Percentiles rank a stretch among this genome's conserved stretches.
These are phyloP conservation scores for Rhododendron griersonianum DNA, from an alignment of 148 eudicot genomes.

Conservation along the genomic window DNA sequence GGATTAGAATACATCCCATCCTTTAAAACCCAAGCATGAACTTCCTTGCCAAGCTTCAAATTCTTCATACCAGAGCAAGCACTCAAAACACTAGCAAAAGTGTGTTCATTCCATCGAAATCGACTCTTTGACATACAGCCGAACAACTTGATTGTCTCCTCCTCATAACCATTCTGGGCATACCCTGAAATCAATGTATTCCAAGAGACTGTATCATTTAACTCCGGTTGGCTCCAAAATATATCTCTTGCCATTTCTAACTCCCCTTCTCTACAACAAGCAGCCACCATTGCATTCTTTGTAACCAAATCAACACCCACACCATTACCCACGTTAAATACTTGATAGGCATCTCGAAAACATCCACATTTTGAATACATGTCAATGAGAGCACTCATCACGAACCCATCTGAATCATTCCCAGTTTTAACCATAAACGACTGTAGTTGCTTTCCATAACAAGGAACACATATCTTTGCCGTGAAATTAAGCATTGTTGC, in stretches of 20 bases:
- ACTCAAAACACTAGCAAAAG: slow-evolving; percentile 58
- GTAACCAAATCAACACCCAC: slow-evolving; percentile 47
- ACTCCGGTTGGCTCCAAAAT: slow-evolving; percentile 50
- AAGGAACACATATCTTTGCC: slow-evolving; percentile 37
- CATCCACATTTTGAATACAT: slow-evolving; percentile 87
- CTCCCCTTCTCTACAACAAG: slow-evolving; percentile 74
- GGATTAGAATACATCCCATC: slow-evolving; percentile 44
- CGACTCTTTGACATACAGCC: slow-evolving; percentile 45
- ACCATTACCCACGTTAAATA: slow-evolving; percentile 28
- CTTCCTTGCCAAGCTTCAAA: slow-evolving; percentile 64
- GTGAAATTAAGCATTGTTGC: slow-evolving; percentile 67
- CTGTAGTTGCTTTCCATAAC: slow-evolving; percentile 65
- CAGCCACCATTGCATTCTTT: slow-evolving; percentile 77
- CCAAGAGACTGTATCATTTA: slow-evolving; percentile 76
- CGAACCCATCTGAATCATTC: slow-evolving; percentile 44
- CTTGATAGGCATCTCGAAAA: slow-evolving; percentile 49
- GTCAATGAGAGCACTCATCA: slow-evolving; percentile 65
- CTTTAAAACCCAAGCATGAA: slow-evolving; percentile 67
- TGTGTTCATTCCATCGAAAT: slow-evolving; percentile 57
- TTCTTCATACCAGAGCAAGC: slow-evolving; percentile 62
- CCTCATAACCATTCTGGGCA: slow-evolving; percentile 52
- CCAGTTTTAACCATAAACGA: slow-evolving; percentile 66
- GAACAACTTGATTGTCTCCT: slow-evolving; percentile 52
- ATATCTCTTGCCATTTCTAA: slow-evolving; percentile 47
- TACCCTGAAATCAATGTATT: slow-evolving; percentile 76